These are phyloP conservation scores for Lichtheimia ornata DNA, from an alignment of 371 early-diverging fungal genomes.

Conservation along the genomic window DNA sequence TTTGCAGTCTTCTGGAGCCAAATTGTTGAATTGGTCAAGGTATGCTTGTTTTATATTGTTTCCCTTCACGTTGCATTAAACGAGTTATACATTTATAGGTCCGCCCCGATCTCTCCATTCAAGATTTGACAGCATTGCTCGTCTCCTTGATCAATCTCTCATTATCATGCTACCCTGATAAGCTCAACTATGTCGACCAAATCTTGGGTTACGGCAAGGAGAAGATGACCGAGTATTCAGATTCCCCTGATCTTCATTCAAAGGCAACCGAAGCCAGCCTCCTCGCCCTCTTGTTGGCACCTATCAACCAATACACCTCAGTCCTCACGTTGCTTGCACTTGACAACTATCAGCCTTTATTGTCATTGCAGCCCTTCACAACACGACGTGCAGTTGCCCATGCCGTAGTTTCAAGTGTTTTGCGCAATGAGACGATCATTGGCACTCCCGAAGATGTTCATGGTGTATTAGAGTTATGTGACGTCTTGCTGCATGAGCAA, in stretches of 20 bases:
- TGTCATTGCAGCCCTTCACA: conserved; percentile 76
- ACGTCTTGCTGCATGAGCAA: conserved; percentile 80
- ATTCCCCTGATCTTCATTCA: conserved; percentile 60
- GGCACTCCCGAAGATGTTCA: conserved; percentile 77
- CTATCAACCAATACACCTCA: conserved; percentile 73
- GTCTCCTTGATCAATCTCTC: conserved; percentile 86
- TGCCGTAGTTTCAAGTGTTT: conserved; percentile 67
- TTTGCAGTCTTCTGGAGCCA: conserved; percentile 96
- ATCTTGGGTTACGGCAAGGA: conserved; percentile 84
- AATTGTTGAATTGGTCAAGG: conserved; percentile 87
- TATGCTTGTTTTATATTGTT: conserved; percentile 19
- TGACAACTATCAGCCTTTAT: conserved; percentile 74
- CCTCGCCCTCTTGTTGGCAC: conserved; percentile 66
- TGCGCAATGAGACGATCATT: conserved; percentile 69
- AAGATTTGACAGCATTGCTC: conserved; percentile 86
- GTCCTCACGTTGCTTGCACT: conserved; percentile 63
- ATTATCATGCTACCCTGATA: conserved; percentile 91
- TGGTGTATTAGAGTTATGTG: conserved; percentile 80
- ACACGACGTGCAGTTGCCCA: conserved; percentile 83
- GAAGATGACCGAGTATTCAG: conserved; percentile 53
- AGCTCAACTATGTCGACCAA: conserved; percentile 82
- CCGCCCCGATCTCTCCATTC: conserved; percentile 87
- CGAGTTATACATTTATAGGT: conserved; percentile 12
- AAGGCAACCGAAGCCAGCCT: conserved; percentile 64
- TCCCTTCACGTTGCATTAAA: too few species aligned